A percentile compares a stretch with the other conserved stretches of the same genome.
Evolutionary conservation across 495 filamentous ascomycete species (phyloP).

Genomic region (Talaromyces proteolyticus): DNA sequence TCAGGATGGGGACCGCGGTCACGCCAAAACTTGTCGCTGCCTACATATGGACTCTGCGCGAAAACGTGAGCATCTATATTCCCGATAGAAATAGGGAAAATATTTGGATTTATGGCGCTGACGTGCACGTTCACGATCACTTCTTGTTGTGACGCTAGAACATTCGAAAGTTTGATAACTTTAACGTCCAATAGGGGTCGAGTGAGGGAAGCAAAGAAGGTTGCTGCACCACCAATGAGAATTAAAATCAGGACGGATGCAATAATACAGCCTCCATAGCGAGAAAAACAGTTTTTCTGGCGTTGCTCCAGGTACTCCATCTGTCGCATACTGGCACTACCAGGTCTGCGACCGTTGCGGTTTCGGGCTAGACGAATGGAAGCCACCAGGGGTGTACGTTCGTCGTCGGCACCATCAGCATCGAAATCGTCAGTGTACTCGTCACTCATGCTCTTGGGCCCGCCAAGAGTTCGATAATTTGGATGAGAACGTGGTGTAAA

Average conservation of each 20-base stretch:
- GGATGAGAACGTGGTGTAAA: slow-evolving; percentile 22
- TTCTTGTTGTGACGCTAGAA: slow-evolving; percentile 90
- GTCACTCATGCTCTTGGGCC: slow-evolving; percentile 46
- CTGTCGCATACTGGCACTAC: slow-evolving; percentile 58
- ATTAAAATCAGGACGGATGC: slow-evolving; percentile 68
- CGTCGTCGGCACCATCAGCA: slow-evolving; percentile 80
- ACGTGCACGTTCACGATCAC: slow-evolving; percentile 94
- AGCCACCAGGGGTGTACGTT: slow-evolving; percentile 78
- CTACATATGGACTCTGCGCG: slow-evolving; percentile 82
- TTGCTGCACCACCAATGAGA: slow-evolving; percentile 72
- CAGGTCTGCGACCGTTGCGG: slow-evolving; percentile 53
- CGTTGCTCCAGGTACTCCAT: slow-evolving; percentile 69
- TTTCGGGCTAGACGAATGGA: slow-evolving; percentile 55
- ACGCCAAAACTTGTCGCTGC: slow-evolving; percentile 69
- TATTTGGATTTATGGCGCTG: slow-evolving; percentile 82
- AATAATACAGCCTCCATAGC: slow-evolving; percentile 75
- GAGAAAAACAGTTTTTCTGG: slow-evolving; percentile 57
- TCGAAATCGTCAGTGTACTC: slow-evolving; percentile 62
- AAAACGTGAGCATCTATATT: slow-evolving; percentile 87
- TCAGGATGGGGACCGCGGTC: slow-evolving; percentile 38
- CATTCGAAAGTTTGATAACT: slow-evolving; percentile 73
- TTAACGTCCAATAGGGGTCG: slow-evolving; percentile 74
- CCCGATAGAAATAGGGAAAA: slow-evolving; percentile 76
- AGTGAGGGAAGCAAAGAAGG: slow-evolving; percentile 86
- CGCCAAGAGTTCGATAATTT: slow-evolving; percentile 36